phyloP scores from a whole-genome alignment of 2,329 filamentous ascomycete species.

The Setomelanomma holmii region DNA sequence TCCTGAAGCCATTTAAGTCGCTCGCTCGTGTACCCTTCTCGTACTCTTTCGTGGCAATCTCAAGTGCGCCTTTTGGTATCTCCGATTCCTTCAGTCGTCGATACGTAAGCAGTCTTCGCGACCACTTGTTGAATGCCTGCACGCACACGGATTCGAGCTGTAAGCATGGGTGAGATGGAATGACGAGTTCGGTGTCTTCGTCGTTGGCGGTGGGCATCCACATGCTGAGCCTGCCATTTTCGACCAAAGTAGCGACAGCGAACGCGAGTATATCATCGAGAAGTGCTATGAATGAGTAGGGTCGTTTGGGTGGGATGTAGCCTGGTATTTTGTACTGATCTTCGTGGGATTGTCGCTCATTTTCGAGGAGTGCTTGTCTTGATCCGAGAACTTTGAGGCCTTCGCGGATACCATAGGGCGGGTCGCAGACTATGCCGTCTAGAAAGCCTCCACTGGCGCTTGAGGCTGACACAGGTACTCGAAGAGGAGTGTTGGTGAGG shows the following conservation, averaged over 20 bases:
- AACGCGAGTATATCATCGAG: slow-evolving; percentile 89
- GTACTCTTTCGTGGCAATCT: slow-evolving; percentile 37
- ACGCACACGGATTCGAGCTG: slow-evolving; percentile 78
- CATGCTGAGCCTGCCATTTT: slow-evolving; percentile 81
- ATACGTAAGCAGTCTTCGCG: slow-evolving; percentile 87
- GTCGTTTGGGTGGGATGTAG: slow-evolving; percentile 87
- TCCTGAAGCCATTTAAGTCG: slow-evolving; percentile 72
- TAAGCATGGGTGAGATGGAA: slow-evolving; percentile 79
- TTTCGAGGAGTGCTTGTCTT: slow-evolving; percentile 58
- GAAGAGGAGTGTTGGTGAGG: slow-evolving; percentile 82
- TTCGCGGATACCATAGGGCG: slow-evolving; percentile 93
- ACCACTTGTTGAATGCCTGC: slow-evolving; percentile 94
- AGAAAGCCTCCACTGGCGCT: slow-evolving; percentile 61
- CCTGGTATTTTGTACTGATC: slow-evolving; percentile 47
- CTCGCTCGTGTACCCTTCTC: slow-evolving; percentile 62
- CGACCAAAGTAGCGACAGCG: slow-evolving; percentile 76
- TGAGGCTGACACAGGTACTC: slow-evolving; percentile 17
- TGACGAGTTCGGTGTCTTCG: slow-evolving; percentile 71
- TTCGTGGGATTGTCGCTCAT: slow-evolving; percentile 33
- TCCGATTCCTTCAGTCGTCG: slow-evolving; percentile 67
- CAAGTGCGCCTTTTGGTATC: slow-evolving; percentile 50
- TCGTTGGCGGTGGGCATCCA: slow-evolving; percentile 89
- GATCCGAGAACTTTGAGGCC: slow-evolving; percentile 86
- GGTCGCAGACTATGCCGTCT: slow-evolving; percentile 93
- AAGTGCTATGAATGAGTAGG: slow-evolving; percentile 91